Conservation (phyloP, 495 filamentous ascomycete species). For the Neurospora pannonica region DNA sequence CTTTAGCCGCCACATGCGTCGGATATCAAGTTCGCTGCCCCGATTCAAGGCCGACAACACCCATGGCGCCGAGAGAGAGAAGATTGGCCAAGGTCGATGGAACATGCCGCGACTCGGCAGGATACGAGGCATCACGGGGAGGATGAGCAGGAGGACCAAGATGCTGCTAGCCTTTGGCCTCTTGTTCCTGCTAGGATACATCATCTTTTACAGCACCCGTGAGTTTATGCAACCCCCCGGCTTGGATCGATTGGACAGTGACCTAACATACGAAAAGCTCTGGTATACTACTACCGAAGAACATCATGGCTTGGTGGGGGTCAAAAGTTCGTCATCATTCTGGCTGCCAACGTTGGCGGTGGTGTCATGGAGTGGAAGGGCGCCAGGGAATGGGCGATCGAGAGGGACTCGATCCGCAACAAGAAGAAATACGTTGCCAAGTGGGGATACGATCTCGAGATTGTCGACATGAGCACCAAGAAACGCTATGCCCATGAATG, state of each 20-base stretch:
- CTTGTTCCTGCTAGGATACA: slow-evolving; percentile 49
- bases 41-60: slow-evolving; percentile 43
- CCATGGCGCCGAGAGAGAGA: slow-evolving; percentile 68
- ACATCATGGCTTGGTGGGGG: slow-evolving; percentile 61
- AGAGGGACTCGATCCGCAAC: slow-evolving; percentile 90
- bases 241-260: background rate
- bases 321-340: slow-evolving; percentile 83
- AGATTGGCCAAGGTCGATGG: slow-evolving; percentile 43
- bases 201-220: slow-evolving; percentile 63
- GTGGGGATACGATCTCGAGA: slow-evolving; percentile 95
- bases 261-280: slow-evolving; percentile 19
- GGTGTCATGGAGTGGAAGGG: slow-evolving; percentile 99
- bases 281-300: slow-evolving; percentile 41
- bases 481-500: slow-evolving; percentile 98
- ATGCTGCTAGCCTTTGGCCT: slow-evolving; percentile 50
- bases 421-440: slow-evolving; percentile 76
- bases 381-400: slow-evolving; percentile 93
- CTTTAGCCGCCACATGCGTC: slow-evolving; percentile 68
- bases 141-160: slow-evolving; percentile 42
- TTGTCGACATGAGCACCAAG: slow-evolving; percentile 97
- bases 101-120: slow-evolving; percentile 32
- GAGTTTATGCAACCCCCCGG: slow-evolving; percentile 26
- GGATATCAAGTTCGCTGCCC: slow-evolving; percentile 63
- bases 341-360: slow-evolving; percentile 88
- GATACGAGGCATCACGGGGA: slow-evolving; percentile 23